Evolutionary conservation across 2,329 filamentous ascomycete species (phyloP).

Genomic region (Aspergillus proliferans): DNA sequence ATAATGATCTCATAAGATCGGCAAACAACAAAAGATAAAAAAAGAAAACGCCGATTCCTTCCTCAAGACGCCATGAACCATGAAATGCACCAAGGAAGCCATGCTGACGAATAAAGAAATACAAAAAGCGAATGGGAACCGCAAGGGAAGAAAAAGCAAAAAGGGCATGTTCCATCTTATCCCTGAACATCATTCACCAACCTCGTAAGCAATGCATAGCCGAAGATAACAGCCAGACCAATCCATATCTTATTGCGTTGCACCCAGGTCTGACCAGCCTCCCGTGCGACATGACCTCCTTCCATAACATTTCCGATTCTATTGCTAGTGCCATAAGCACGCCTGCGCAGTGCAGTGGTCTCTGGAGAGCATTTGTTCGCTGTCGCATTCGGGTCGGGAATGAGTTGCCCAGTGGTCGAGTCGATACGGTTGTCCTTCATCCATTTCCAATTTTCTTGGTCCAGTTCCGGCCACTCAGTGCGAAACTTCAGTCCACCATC

Average conservation of each 20-base stretch:
- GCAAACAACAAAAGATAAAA: too few species aligned
- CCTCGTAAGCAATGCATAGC: constrained; percentile 77
- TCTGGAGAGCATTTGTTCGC: constrained; percentile 53
- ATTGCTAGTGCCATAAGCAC: constrained; percentile 51
- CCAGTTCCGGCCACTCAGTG: constrained; percentile 81
- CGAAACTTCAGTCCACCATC: constrained; percentile 90
- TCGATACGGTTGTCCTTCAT: constrained; percentile 81
- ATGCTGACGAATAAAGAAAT: background rate
- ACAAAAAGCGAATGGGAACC: background rate
- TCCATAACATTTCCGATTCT: constrained; percentile 64
- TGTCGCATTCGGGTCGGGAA: constrained; percentile 50
- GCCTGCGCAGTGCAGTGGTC: constrained; percentile 59
- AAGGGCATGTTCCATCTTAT: constrained; percentile 10
- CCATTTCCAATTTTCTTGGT: constrained; percentile 86
- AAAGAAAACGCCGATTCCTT: too few species aligned
- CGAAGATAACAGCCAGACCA: constrained; percentile 62
- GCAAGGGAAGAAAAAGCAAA: background rate
- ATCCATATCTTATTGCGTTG: constrained; percentile 72
- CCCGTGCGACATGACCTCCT: constrained; percentile 65
- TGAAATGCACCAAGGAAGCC: background rate
- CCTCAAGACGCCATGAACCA: background rate
- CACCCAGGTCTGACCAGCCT: constrained; percentile 78
- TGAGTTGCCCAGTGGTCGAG: constrained; percentile 61
- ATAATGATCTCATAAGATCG: too few species aligned
- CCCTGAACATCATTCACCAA: constrained; percentile 54